Evolutionary conservation across 192 early-diverging fungal species (phyloP).

Genomic region (Coemansia sp.): DNA sequence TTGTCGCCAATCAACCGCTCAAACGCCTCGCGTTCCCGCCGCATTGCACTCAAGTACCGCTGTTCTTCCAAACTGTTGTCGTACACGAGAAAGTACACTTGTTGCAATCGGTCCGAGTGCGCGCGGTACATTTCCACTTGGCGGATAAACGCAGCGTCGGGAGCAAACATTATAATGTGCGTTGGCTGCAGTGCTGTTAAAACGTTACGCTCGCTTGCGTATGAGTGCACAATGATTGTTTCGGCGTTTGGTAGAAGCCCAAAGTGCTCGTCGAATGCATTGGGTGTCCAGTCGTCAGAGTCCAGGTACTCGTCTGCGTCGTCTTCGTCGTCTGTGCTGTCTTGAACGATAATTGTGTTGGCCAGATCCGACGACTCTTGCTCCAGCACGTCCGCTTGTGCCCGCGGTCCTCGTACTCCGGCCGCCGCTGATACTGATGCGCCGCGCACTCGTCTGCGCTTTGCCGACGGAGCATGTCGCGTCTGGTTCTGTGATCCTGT

Average conservation of each 20-base stretch:
- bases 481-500: slow-evolving; percentile 2
- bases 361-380: slow-evolving; percentile 37
- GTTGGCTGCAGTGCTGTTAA: slow-evolving; percentile 70
- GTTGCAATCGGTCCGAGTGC: slow-evolving; percentile 52
- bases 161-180: slow-evolving; percentile 90
- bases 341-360: slow-evolving; percentile 11
- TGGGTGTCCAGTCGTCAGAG: slow-evolving; percentile 57
- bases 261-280: slow-evolving; percentile 48
- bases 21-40: slow-evolving; percentile 91
- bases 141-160: slow-evolving; percentile 82
- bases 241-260: slow-evolving; percentile 28
- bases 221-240: slow-evolving; percentile 58
- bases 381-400: slow-evolving; percentile 33
- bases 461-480: slow-evolving; percentile 50
- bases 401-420: slow-evolving; percentile 24
- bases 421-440: slow-evolving; percentile 49
- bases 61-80: slow-evolving; percentile 96
- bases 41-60: slow-evolving; percentile 75
- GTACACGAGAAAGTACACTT: slow-evolving; percentile 92
- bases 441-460: slow-evolving; percentile 55
- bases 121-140: slow-evolving; percentile 76
- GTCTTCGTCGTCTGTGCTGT: neutral
- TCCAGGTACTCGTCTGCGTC: slow-evolving; percentile 13
- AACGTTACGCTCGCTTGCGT: slow-evolving; percentile 65
- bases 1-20: slow-evolving; percentile 89